Percentiles rank a stretch among this genome's conserved stretches.
phyloP scores from a whole-genome alignment of 805 yeast genomes.

The Peterozyma xylosa region DNA sequence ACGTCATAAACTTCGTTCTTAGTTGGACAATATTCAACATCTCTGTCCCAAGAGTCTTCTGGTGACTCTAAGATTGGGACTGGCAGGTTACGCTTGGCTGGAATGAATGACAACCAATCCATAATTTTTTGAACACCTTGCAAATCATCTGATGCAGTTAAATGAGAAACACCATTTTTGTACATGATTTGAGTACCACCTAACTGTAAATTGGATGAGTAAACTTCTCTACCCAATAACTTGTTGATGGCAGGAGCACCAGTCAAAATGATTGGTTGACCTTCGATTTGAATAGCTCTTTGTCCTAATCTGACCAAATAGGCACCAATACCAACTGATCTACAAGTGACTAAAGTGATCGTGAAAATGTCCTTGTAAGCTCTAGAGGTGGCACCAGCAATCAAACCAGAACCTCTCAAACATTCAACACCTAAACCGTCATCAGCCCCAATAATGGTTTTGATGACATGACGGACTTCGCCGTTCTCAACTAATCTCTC shows the following conservation, averaged over 20 bases:
- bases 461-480: conserved; percentile 73
- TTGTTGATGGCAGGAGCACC: conserved; percentile 99
- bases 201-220: conserved; percentile 91
- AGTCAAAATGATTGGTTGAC: conserved; percentile 96
- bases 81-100: conserved; percentile 83
- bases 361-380: conserved; percentile 98
- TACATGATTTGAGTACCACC: conserved; percentile 99
- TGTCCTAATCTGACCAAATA: conserved; percentile 96
- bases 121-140: conserved; percentile 94
- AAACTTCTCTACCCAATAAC: conserved; percentile 93
- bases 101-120: conserved; percentile 93
- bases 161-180: conserved; percentile 95
- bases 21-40: conserved; percentile 71
- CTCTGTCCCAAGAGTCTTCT: conserved; percentile 90
- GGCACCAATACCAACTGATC: conserved; percentile 99
- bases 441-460: conserved; percentile 84
- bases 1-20: conserved; percentile 77
- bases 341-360: conserved; percentile 95
- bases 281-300: conserved; percentile 97
- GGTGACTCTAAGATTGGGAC: conserved; percentile 76
- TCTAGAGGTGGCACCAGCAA: conserved; percentile 97
- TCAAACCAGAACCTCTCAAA: conserved; percentile 94
- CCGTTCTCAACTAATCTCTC: conserved; percentile 82
- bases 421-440: conserved; percentile 99
- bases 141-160: conserved; percentile 93